Conservation (phyloP, 2,329 filamentous ascomycete genomes). For the Fusarium duplospermum region DNA sequence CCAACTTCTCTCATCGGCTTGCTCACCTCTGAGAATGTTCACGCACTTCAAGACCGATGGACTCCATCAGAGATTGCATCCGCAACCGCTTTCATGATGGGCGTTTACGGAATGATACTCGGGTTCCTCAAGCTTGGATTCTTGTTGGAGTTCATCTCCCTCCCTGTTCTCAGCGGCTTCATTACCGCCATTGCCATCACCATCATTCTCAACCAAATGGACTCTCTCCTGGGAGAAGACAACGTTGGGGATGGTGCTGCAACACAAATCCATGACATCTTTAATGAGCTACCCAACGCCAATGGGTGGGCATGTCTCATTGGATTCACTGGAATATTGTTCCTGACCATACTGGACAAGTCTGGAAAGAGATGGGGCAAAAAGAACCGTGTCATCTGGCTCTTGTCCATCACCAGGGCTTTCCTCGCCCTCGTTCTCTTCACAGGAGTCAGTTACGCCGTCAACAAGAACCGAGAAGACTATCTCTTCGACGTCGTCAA, state of each 20-base stretch:
- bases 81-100: conserved; percentile 72
- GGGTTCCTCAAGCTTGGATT: conserved; percentile 73
- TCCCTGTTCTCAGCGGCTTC: conserved; percentile 73
- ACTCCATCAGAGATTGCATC: conserved; percentile 67
- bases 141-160: conserved; percentile 73
- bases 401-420: conserved; percentile 69
- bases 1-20: conserved; percentile 74
- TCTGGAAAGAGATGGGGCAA: conserved; percentile 69
- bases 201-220: conserved; percentile 74
- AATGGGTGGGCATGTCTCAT: conserved; percentile 69
- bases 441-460: conserved; percentile 71
- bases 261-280: conserved; percentile 68
- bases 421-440: conserved; percentile 71
- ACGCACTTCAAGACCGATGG: conserved; percentile 63
- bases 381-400: conserved; percentile 67
- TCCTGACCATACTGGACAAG: conserved; percentile 68
- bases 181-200: conserved; percentile 75
- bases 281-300: conserved; percentile 66
- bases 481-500: conserved; percentile 68
- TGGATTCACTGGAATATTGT: conserved; percentile 66
- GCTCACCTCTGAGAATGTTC: conserved; percentile 70
- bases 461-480: conserved; percentile 63
- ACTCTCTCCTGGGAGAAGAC: conserved; percentile 67
- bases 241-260: conserved; percentile 63
- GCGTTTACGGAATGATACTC: conserved; percentile 68